A percentile compares a stretch with the other conserved stretches of the same genome.
phyloP scores from a whole-genome alignment of 2,329 filamentous ascomycete species.

The Aspergillus neotritici region DNA sequence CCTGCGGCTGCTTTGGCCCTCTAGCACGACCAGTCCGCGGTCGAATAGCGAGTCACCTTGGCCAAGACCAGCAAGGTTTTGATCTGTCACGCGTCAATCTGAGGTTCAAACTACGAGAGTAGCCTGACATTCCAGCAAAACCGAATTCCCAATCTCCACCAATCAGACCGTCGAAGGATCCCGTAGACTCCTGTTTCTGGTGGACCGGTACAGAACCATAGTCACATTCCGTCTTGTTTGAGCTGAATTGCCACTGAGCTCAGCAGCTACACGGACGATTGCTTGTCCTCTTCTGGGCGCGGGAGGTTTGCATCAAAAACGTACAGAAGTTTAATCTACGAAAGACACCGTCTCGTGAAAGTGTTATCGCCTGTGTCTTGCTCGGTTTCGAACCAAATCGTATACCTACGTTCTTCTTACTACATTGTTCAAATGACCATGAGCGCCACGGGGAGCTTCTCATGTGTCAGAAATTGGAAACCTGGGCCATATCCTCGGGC shows the following conservation, averaged over 20 bases:
- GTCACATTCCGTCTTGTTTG: background rate
- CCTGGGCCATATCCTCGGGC: no score
- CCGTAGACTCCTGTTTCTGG: background rate
- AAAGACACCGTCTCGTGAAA: background rate
- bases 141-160: slow-evolving; percentile 9
- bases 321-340: background rate
- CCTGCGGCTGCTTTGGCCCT: no score
- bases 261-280: background rate
- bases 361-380: background rate
- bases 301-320: slow-evolving; percentile 6
- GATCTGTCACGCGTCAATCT: slow-evolving; percentile 30
- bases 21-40: background rate
- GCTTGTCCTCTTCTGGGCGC: slow-evolving; percentile 11
- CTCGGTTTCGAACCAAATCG: background rate
- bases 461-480: no score
- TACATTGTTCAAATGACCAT: no score
- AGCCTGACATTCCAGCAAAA: slow-evolving; percentile 5
- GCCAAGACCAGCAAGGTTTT: slow-evolving; percentile 12
- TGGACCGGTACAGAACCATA: background rate
- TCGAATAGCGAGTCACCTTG: background rate
- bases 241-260: background rate
- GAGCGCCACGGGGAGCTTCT: no score
- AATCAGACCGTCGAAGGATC: slow-evolving; percentile 8
- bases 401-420: no score
- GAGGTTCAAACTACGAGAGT: slow-evolving; percentile 6